Evolutionary conservation across 1,284 basidiomycete species (phyloP), one percentile per base, ranked within the genome.

Genomic region (Ceratobasidium sp.): DNA sequence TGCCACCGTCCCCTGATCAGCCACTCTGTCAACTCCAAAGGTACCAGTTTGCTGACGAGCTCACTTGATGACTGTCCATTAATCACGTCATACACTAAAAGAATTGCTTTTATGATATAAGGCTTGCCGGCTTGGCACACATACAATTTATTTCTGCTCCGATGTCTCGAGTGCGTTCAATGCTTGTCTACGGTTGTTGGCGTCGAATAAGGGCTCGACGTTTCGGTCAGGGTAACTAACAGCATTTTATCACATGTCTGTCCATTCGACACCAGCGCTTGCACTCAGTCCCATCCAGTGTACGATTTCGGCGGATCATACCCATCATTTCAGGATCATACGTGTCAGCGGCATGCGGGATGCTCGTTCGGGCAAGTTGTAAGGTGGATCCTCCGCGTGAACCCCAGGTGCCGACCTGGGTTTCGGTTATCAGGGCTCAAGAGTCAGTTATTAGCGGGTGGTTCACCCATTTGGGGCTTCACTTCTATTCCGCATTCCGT

Each of bases 251-350:
- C 73, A 76, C 73, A 76, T 76, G 73, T 23, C 10, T 44, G 4
- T 23, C 58, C 44, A 26, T 20, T 56, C 51, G 44, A 42, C 39
- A 49, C 42, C 58, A 51, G 71, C 63, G 42, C 63, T 66, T 66
- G 12, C 61, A 42, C 7, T 18, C 3, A 46, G 5, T n/a, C 42
- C 58, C 46, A 42, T 51, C n/a, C 26, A n/a, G n/a, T n/a, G n/a
- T n/a, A n/a, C n/a, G n/a, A n/a, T n/a, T n/a, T 67, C 63, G 60
- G 73, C 73, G 73, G 73, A 76, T 76, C 73, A 76, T 67, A 61
- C 60, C 60, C 42, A 64, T 61, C 44, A 28, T 53, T 39, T 40
- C 61, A 46, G 73, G 58, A 73, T 63, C 56, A 73, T 56, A 39
- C 60, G 28, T 40, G 58, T 60, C 46, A 53, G 13, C 33, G 49